Evolutionary conservation across 2,329 filamentous ascomycete genomes (phyloP).

Genomic region (Diaporthe capsici): DNA sequence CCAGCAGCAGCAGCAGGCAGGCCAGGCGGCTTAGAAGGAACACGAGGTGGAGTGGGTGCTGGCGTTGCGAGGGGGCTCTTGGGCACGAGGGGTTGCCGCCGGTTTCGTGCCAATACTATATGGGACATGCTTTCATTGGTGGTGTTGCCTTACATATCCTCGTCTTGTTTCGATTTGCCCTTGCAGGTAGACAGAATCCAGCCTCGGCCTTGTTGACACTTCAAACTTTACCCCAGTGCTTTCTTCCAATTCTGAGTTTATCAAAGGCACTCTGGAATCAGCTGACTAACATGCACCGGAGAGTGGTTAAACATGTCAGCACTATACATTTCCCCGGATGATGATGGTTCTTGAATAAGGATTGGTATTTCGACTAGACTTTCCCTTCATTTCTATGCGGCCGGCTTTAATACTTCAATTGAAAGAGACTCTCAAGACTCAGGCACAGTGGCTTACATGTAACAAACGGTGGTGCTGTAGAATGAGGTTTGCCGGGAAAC

Average conservation of each 20-base stretch:
- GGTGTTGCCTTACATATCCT: slow-evolving; percentile 26
- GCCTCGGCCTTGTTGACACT: neutral
- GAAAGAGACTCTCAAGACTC: neutral
- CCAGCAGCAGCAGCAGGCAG: slow-evolving; percentile 52
- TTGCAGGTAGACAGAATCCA: slow-evolving; percentile 34
- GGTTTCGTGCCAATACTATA: neutral
- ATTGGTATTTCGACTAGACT: slow-evolving; percentile 10
- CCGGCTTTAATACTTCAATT: neutral
- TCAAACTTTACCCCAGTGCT: neutral
- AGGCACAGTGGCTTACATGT: neutral
- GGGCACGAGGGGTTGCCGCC: neutral
- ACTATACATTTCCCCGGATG: neutral
- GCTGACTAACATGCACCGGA: neutral
- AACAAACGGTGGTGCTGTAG: neutral
- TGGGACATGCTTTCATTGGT: slow-evolving; percentile 1
- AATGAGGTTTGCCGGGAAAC: too few species aligned
- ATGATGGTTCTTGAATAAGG: slow-evolving; percentile 11
- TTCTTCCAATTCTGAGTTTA: neutral
- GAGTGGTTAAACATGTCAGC: neutral
- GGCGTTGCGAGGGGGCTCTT: neutral
- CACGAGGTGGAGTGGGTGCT: neutral
- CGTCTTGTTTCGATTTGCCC: slow-evolving; percentile 10
- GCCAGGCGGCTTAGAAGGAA: slow-evolving; percentile 20
- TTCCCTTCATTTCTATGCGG: neutral
- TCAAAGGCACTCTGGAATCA: neutral